Evolutionary conservation across 129 eudicot genomes (phyloP).

Genomic region (Arctium lappa): DNA sequence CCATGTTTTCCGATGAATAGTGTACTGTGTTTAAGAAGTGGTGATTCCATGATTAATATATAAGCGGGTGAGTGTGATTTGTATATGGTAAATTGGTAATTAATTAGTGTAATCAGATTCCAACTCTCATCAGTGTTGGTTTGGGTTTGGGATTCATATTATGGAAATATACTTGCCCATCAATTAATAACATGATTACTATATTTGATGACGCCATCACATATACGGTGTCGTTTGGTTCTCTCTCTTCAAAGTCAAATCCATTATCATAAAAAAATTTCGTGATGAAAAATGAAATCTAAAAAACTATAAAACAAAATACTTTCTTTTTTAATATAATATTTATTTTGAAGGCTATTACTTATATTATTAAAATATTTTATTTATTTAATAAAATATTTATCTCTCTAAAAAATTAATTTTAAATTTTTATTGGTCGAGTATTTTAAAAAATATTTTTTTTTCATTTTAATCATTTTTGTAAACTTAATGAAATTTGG

Average conservation of each 20-base stretch:
- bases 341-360: too few relatives aligned
- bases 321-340: too few relatives aligned
- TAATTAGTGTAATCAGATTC: background rate
- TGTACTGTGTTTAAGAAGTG: background rate
- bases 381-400: too few relatives aligned
- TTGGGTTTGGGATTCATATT: background rate
- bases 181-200: background rate
- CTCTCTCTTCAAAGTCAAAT: background rate
- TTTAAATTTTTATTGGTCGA: too few relatives aligned
- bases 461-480: too few relatives aligned
- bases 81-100: background rate
- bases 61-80: background rate
- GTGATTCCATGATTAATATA: background rate
- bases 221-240: background rate
- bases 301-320: too few relatives aligned
- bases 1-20: slow-evolving; percentile 25
- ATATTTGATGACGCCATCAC: background rate
- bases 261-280: background rate
- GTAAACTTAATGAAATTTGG: too few relatives aligned
- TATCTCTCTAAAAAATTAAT: too few relatives aligned
- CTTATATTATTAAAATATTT: too few relatives aligned
- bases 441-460: too few relatives aligned
- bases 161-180: background rate
- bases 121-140: background rate
- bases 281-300: too few relatives aligned